Base-by-base conservation (phyloP, 2,329 filamentous ascomycete genomes). In the Apiospora kogelbergensis region DNA sequence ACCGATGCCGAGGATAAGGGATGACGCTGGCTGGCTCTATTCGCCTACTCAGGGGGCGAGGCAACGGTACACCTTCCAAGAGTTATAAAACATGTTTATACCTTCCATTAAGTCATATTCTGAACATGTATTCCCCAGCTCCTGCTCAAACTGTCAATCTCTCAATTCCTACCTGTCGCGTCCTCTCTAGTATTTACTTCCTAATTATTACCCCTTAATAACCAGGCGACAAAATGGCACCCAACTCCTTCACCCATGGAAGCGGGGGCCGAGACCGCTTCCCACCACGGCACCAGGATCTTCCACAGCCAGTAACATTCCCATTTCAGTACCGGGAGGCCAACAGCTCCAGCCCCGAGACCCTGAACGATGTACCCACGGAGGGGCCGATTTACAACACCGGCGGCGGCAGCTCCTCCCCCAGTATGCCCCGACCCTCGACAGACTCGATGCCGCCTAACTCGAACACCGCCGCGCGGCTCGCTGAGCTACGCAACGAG, bases 401-500 rank as follows among this genome's bases (percentile, higher is more conserved):
- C 26, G n/a, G 24, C 24, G n/a, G 37, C 40, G n/a, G 9, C 48
- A 64, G 20, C 37, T 57, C 30, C 37, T 48, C 33, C 37, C 30
- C 65, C 1, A 41, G 63, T 9, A 13, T 46, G 2, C 57, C 65
- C 20, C 64, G 65, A 30, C 37, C 24, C 17, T 68, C 70, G 20
- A 66, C 53, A 17, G 68, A 71, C 44, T 68, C 68, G 6, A 33
- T 37, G 40, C 66, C 17, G 37, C 41, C 63, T 26, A 44, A 46
- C 5, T 67, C 68, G 15, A 42, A 45, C 48, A 71, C 67, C 20
- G 57, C 69, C 15, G 63, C 67, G 42, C 70, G 70, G 17, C 48
- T 71, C 11, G 67, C 68, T 4, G 67, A 70, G 63, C 33, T 71
- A 7, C 65, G 67, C 17, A 65, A 69, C 10, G 70, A 70, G 65